phyloP scores from a whole-genome alignment of 2,329 filamentous ascomycete genomes.

The Rhinocladiella similis region DNA sequence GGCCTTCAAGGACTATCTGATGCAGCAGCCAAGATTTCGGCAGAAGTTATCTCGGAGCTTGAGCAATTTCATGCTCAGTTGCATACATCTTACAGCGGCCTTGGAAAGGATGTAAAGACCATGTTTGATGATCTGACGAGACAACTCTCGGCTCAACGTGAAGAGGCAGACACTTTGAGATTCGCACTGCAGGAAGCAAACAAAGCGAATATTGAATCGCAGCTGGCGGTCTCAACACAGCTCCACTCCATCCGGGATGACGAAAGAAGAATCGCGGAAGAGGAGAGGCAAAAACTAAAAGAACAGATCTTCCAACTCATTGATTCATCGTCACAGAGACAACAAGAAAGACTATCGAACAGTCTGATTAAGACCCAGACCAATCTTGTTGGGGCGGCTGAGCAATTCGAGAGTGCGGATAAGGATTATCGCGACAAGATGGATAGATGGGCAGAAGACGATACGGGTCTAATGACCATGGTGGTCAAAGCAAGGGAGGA shows the following conservation, averaged over 20 bases:
- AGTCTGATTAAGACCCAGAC: slow-evolving; percentile 64
- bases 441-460: slow-evolving; percentile 70
- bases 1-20: slow-evolving; percentile 79
- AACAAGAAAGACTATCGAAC: slow-evolving; percentile 69
- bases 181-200: slow-evolving; percentile 71
- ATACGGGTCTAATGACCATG: slow-evolving; percentile 67
- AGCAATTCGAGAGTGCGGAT: slow-evolving; percentile 65
- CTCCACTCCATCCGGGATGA: slow-evolving; percentile 72
- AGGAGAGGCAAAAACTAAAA: slow-evolving; percentile 73
- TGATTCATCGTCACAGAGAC: slow-evolving; percentile 69
- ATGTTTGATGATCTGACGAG: slow-evolving; percentile 79
- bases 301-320: slow-evolving; percentile 76
- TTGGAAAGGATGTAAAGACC: slow-evolving; percentile 82
- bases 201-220: slow-evolving; percentile 66
- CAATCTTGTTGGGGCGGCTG: slow-evolving; percentile 64
- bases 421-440: slow-evolving; percentile 69
- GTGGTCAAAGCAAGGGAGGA: slow-evolving; percentile 72
- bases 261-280: slow-evolving; percentile 70
- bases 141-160: slow-evolving; percentile 73
- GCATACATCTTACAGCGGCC: slow-evolving; percentile 76
- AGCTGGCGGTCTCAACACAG: slow-evolving; percentile 63
- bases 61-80: slow-evolving; percentile 79
- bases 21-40: slow-evolving; percentile 84
- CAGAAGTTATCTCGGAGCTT: slow-evolving; percentile 84
- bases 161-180: slow-evolving; percentile 72